Percentiles rank a stretch among this genome's conserved stretches.
Evolutionary conservation across 2,329 filamentous ascomycete species (phyloP).

Genomic region (Lasiodiplodia sp.): DNA sequence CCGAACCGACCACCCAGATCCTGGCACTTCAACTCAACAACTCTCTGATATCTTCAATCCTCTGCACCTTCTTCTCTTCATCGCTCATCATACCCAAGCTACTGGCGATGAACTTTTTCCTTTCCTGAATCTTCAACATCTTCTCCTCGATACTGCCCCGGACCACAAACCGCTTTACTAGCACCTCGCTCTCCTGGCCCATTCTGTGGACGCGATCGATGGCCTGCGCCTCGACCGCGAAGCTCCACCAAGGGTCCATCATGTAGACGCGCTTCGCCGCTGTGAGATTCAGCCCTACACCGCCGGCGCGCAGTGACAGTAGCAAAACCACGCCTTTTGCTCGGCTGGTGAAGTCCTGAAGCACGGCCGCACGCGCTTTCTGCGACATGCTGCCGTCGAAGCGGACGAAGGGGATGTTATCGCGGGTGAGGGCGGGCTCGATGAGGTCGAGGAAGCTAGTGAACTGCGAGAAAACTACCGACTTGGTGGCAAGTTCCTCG

Average conservation of each 20-base stretch:
- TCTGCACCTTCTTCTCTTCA: constrained; percentile 87
- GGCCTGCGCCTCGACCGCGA: constrained; percentile 93
- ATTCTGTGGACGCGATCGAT: constrained; percentile 98
- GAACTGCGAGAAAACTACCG: constrained; percentile 96
- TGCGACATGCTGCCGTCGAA: constrained; percentile 92
- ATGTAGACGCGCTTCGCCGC: constrained; percentile 90
- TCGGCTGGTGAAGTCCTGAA: constrained; percentile 70
- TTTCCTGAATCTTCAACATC: constrained; percentile 91
- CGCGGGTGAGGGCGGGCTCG: constrained; percentile 75
- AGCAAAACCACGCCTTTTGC: constrained; percentile 75
- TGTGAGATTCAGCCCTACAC: constrained; percentile 92
- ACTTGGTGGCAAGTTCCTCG: constrained; percentile 75
- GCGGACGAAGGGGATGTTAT: constrained; percentile 80
- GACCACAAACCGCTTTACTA: constrained; percentile 87
- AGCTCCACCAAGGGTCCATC: constrained; percentile 99
- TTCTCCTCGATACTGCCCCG: constrained; percentile 91
- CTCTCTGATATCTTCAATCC: constrained; percentile 94
- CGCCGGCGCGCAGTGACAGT: constrained; percentile 85
- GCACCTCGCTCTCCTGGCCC: constrained; percentile 87
- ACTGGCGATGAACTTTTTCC: constrained; percentile 97
- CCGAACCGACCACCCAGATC: not conserved
- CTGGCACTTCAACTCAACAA: constrained; percentile 67
- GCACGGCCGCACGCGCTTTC: constrained; percentile 79
- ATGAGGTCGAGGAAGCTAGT: constrained; percentile 95
- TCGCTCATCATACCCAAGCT: constrained; percentile 94